Evolutionary conservation across 345 rosid species (phyloP).

Genomic region (Hibiscus trionum): DNA sequence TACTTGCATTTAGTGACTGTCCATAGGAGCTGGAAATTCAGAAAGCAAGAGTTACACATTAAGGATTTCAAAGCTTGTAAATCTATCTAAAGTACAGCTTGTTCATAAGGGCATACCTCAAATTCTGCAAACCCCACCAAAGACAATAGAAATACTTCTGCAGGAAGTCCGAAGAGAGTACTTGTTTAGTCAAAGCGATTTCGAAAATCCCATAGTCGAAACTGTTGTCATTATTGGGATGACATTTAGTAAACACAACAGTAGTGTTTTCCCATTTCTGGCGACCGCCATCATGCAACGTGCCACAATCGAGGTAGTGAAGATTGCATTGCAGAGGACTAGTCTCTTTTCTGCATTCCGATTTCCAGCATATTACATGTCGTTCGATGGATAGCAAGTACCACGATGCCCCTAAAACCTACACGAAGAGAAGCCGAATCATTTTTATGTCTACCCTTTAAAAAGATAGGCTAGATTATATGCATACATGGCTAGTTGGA

Average conservation of each 20-base stretch:
- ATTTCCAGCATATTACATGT: conserved; percentile 77
- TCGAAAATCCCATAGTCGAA: conserved; percentile 69
- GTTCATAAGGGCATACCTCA: conserved; percentile 43
- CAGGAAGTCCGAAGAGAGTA: conserved; percentile 49
- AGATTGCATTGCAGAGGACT: conserved; percentile 32
- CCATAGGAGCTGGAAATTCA: conserved; percentile 47
- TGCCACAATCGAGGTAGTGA: conserved; percentile 55
- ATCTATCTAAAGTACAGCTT: background rate
- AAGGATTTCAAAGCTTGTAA: too few species aligned
- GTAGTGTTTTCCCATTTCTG: conserved; percentile 47
- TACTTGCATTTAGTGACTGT: conserved; percentile 39
- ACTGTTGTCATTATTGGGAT: conserved; percentile 33
- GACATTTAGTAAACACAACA: conserved; percentile 52
- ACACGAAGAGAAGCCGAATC: conserved; percentile 16
- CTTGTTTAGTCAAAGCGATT: conserved; percentile 50
- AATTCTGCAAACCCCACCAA: conserved; percentile 94
- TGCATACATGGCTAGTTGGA: conserved; percentile 54
- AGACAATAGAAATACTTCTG: conserved; percentile 77
- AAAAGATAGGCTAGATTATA: background rate
- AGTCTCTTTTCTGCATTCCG: conserved; percentile 45
- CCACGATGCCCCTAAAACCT: conserved; percentile 92
- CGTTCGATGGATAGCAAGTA: conserved; percentile 75
- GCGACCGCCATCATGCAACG: conserved; percentile 21
- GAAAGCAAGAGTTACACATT: background rate
- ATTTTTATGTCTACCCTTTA: background rate